Conservation (phyloP, 2,329 filamentous ascomycete genomes). For the Diaporthe sp. region DNA sequence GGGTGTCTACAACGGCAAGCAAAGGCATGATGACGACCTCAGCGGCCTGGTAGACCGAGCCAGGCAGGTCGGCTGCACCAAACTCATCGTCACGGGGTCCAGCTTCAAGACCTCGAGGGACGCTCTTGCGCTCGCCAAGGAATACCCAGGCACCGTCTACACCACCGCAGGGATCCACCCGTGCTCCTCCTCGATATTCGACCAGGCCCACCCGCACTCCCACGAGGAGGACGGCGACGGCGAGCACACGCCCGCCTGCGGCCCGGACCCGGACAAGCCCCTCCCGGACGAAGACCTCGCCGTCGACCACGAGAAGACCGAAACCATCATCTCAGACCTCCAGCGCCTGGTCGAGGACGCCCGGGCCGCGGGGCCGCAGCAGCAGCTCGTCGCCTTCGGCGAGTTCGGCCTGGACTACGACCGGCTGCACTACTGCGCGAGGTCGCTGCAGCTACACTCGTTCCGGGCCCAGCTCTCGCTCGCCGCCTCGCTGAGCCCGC, state of each 20-base stretch:
- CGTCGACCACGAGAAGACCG: slow-evolving; percentile 59
- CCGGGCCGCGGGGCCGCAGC: slow-evolving; percentile 54
- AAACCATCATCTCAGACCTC: slow-evolving; percentile 71
- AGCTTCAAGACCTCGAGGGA: slow-evolving; percentile 83
- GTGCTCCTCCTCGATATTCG: slow-evolving; percentile 86
- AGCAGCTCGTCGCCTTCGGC: slow-evolving; percentile 82
- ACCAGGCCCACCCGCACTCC: slow-evolving; percentile 61
- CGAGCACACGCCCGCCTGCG: slow-evolving; percentile 66
- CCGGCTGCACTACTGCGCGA: slow-evolving; percentile 84
- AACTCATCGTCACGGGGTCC: slow-evolving; percentile 94
- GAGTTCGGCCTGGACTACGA: slow-evolving; percentile 98
- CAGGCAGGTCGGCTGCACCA: slow-evolving; percentile 82
- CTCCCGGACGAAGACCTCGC: slow-evolving; percentile 61
- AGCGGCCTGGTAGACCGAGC: slow-evolving; percentile 84
- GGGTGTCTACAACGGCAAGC: slow-evolving; percentile 85
- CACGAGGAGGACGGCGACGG: slow-evolving; percentile 60
- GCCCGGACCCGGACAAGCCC: slow-evolving; percentile 64
- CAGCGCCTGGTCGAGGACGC: slow-evolving; percentile 73
- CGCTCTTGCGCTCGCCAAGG: slow-evolving; percentile 79
- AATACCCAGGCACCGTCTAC: slow-evolving; percentile 85
- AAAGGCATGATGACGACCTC: slow-evolving; percentile 81
- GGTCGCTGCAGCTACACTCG: slow-evolving; percentile 84
- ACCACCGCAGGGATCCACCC: slow-evolving; percentile 95
- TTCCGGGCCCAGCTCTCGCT: slow-evolving; percentile 88
- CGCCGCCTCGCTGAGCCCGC: slow-evolving; percentile 76